These are phyloP conservation scores for Syzygium aqueum DNA, from an alignment of 345 rosid genomes.

Conservation along the genomic window DNA sequence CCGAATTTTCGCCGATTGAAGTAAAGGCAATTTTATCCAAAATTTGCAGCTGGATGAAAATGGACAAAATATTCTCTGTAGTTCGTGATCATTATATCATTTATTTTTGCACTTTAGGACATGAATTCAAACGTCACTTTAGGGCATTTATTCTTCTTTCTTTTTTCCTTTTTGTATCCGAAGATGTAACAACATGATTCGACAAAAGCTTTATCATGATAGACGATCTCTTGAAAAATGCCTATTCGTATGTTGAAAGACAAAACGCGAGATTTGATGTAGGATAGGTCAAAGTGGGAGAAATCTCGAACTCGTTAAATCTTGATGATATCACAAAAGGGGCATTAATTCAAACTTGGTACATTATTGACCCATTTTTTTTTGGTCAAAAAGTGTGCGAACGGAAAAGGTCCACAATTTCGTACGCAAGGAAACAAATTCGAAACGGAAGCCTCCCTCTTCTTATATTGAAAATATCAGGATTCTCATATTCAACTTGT, in stretches of 20 bases:
- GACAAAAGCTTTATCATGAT: background rate
- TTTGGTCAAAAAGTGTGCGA: background rate
- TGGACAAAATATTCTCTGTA: background rate
- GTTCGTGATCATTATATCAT: no score
- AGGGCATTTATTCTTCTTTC: no score
- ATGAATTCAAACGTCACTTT: no score
- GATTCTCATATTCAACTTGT: background rate
- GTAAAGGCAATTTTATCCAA: background rate
- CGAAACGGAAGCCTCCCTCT: background rate
- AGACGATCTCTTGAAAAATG: background rate
- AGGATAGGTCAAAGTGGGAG: fast-evolving
- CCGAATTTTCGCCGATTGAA: no score
- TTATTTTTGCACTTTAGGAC: no score
- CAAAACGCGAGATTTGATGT: fast-evolving
- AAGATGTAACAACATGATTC: no score
- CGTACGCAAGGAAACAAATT: background rate
- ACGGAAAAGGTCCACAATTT: background rate
- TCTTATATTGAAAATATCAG: background rate
- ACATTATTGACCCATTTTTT: background rate
- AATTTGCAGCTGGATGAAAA: background rate
- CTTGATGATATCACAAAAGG: background rate
- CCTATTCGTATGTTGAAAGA: background rate
- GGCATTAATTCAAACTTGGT: background rate
- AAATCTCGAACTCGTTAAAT: background rate
- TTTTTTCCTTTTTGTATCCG: no score